These are phyloP conservation scores for Lipomyces yamanashiensis DNA, from an alignment of 805 yeast species.

Conservation along the genomic window DNA sequence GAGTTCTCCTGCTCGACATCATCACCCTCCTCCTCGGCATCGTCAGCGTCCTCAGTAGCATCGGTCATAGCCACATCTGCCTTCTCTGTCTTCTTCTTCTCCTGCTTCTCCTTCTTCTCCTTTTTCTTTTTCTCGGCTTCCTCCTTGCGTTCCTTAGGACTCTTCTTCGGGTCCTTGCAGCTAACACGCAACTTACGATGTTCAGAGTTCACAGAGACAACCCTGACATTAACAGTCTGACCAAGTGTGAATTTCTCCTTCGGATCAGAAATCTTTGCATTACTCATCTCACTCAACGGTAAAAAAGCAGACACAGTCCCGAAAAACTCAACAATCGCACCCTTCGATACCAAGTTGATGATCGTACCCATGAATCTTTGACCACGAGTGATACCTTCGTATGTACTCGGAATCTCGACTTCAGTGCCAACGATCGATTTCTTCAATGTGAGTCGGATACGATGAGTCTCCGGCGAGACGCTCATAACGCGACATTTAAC, in stretches of 20 bases:
- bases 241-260: conserved; percentile 79
- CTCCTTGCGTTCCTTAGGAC: conserved; percentile 33
- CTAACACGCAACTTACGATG: conserved; percentile 67
- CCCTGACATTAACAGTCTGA: conserved; percentile 75
- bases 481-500: conserved; percentile 74
- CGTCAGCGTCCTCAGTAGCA: conserved; percentile 39
- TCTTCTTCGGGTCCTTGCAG: conserved; percentile 60
- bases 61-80: conserved; percentile 62
- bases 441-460: conserved; percentile 71
- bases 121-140: conserved; percentile 31
- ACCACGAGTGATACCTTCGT: conserved; percentile 62
- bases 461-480: conserved; percentile 52
- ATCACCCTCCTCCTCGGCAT: conserved; percentile 36
- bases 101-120: conserved; percentile 1
- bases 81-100: conserved; percentile 7
- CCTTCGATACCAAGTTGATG: conserved; percentile 68
- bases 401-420: conserved; percentile 44
- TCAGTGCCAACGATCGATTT: conserved; percentile 73
- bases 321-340: conserved; percentile 84
- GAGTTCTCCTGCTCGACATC: conserved; percentile 40
- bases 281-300: conserved; percentile 88
- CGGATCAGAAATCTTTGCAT: conserved; percentile 78
- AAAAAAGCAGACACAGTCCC: conserved; percentile 77
- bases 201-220: conserved; percentile 61
- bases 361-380: conserved; percentile 70